A percentile compares a stretch with the other conserved stretches of the same genome.
Conservation (phyloP, 345 rosid species). For the Bruguiera parviflora region DNA sequence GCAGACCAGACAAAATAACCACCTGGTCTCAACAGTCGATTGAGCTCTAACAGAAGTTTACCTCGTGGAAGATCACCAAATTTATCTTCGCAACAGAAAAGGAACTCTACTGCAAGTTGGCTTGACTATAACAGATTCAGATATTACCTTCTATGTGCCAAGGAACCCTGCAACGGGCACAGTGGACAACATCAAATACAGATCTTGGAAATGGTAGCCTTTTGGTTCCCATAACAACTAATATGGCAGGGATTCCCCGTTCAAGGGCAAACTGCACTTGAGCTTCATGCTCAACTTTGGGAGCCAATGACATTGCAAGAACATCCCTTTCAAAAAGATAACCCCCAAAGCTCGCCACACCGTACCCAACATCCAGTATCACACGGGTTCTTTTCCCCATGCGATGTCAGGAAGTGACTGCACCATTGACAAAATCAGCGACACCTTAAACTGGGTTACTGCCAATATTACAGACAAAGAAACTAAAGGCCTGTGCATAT, state of each 20-base stretch:
- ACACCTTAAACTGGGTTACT: background rate
- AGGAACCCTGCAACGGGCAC: constrained; percentile 98
- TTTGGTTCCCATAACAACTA: constrained; percentile 96
- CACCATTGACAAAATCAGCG: constrained; percentile 8
- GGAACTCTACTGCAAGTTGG: background rate
- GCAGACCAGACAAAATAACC: constrained; percentile 5
- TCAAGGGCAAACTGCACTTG: constrained; percentile 96
- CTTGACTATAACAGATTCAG: background rate
- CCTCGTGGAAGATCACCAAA: constrained; percentile 14
- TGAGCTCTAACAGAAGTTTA: constrained; percentile 5
- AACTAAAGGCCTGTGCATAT: no score
- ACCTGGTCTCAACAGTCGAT: constrained; percentile 1
- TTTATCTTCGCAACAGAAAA: constrained; percentile 7
- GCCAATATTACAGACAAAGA: background rate
- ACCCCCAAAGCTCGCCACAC: constrained; percentile 99
- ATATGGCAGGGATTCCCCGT: constrained; percentile 93
- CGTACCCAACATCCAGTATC: constrained; percentile 95
- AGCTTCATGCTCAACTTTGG: constrained; percentile 98
- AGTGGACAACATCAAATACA: constrained; percentile 90
- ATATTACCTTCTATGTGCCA: constrained; percentile 80
- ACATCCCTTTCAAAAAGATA: constrained; percentile 85
- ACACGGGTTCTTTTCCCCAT: constrained; percentile 86
- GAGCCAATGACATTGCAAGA: constrained; percentile 89
- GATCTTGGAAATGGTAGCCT: constrained; percentile 92
- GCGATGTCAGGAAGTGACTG: constrained; percentile 79